A percentile compares a stretch with the other conserved stretches of the same genome.
phyloP scores from a whole-genome alignment of 1,139 yeast genomes.

The Insectozyma bohioensis region DNA sequence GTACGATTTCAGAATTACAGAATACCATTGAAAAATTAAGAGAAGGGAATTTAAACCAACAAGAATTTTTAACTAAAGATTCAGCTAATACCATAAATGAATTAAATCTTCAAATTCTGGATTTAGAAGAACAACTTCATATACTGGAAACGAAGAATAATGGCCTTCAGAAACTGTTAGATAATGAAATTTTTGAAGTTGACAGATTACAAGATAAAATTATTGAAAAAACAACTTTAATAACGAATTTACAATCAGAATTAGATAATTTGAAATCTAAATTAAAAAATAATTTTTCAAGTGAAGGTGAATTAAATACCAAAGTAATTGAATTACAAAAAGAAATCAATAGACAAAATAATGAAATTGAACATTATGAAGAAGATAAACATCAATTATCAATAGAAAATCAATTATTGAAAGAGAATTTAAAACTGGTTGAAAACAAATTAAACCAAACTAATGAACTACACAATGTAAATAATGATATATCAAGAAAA shows the following conservation, averaged over 20 bases:
- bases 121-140: too few relatives aligned
- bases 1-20: too few relatives aligned
- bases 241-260: neutral
- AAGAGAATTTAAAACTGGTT: neutral
- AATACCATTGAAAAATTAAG: constrained; percentile 1
- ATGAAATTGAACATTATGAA: constrained; percentile 2
- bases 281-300: neutral
- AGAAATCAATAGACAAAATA: neutral
- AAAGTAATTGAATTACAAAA: neutral
- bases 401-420: constrained; percentile 1
- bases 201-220: neutral
- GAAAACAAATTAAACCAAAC: neutral
- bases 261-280: neutral
- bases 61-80: neutral
- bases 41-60: constrained; percentile 1
- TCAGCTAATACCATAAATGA: too few relatives aligned
- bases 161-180: too few relatives aligned
- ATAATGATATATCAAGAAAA: constrained; percentile 3
- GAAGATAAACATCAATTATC: constrained; percentile 2
- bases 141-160: too few relatives aligned
- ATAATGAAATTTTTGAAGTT: too few relatives aligned
- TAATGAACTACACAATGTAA: constrained; percentile 2
- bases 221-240: neutral
- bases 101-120: too few relatives aligned
- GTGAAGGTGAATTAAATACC: neutral